Base-by-base conservation (phyloP, 176 grass and related monocot species). In the Carex myosuroides region DNA sequence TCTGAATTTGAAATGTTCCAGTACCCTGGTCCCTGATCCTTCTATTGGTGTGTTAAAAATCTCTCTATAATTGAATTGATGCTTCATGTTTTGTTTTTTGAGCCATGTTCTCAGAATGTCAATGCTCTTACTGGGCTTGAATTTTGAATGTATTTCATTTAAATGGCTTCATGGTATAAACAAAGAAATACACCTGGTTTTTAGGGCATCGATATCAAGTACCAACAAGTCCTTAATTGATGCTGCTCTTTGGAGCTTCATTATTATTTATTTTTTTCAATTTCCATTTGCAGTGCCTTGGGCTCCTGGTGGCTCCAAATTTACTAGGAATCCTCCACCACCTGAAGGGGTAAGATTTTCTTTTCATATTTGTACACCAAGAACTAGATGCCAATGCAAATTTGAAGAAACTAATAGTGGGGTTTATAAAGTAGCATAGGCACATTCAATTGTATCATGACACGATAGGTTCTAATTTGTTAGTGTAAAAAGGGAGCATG, bases 301-400 rank as follows among this genome's bases (percentile, higher is more conserved):
- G 96, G 96, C 96, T 85, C 96, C 93, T 60, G 93, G 96, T 24
- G 96, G 96, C 59, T 60, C 29, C 72, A 95, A 95, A 88, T 99
- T 99, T 87, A 90, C 88, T 16, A 91, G 96, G 81, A 99, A 99
- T 76, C 93, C 93, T 80, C 91, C 96, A 89, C 96, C 96, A 80
- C 89, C 89, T 84, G 37, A 95, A 86, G 96, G 96, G 91, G 96
- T 95, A 92, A 95, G 89, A 70, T 81, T 64, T 24, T 57, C 18
- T 81, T 79, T 71, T 29, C 6, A 30, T 78, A 78, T 78, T 35
- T 32, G 5, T 33, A 77, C 14, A 78, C 13, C 33, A 8, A 33
- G 13, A 66, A 13, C 62, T 16, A 30, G 1, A 83, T 83, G 60
- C 13, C 48, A 17, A 13, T 32, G 35, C 33, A 68, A 26, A 48